These are phyloP conservation scores for Bonia amplexicaulis DNA, from an alignment of 176 grass and related monocot genomes.

Conservation along the genomic window DNA sequence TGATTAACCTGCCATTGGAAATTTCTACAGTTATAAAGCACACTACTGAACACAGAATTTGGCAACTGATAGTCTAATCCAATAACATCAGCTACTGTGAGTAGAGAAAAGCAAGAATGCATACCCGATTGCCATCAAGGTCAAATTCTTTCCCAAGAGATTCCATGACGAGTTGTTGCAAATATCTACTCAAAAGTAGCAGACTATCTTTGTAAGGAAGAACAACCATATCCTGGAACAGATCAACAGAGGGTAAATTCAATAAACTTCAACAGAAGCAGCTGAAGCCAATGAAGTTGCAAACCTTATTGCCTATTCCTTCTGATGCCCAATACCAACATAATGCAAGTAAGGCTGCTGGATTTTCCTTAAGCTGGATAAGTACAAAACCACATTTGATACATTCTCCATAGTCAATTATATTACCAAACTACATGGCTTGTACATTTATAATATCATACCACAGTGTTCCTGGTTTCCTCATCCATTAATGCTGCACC, in stretches of 20 bases:
- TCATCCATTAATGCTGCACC: constrained; percentile 96
- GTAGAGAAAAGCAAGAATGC: constrained; percentile 13
- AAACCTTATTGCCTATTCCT: constrained; percentile 90
- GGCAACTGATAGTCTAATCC: background rate
- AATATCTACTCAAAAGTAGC: constrained; percentile 95
- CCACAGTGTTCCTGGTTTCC: constrained; percentile 79
- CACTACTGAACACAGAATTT: background rate
- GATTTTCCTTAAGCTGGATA: constrained; percentile 86
- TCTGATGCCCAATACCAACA: constrained; percentile 95
- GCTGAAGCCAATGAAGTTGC: constrained; percentile 17
- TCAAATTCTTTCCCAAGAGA: constrained; percentile 99
- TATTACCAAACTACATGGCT: constrained; percentile 9
- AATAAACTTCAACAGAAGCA: constrained; percentile 16
- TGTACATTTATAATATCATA: constrained; percentile 38
- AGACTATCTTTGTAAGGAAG: constrained; percentile 99
- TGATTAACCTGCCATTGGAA: constrained; percentile 85
- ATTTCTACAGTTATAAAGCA: constrained; percentile 9
- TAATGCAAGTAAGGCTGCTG: constrained; percentile 91
- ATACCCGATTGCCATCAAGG: constrained; percentile 94
- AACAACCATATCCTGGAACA: constrained; percentile 95
- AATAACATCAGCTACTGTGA: constrained; percentile 11
- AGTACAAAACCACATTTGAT: constrained; percentile 9
- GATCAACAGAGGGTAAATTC: background rate
- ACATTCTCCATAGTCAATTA: background rate
- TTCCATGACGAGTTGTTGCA: constrained; percentile 99